Percentiles rank a stretch among this genome's conserved stretches.
phyloP scores from a whole-genome alignment of 495 filamentous ascomycete genomes.

The Aspergillus steynii region DNA sequence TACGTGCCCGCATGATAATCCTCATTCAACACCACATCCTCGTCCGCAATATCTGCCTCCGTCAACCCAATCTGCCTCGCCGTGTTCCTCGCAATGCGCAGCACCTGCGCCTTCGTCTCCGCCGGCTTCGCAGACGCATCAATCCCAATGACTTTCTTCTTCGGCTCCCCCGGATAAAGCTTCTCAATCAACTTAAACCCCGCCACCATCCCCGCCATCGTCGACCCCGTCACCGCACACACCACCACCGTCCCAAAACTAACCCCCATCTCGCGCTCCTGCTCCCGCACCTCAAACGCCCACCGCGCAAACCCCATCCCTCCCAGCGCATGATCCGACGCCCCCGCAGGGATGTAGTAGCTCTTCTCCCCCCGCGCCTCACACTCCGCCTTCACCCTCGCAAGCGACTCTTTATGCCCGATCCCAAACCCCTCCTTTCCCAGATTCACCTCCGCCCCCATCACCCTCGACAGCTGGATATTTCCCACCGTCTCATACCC shows the following conservation, averaged over 20 bases:
- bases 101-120: slow-evolving; percentile 56
- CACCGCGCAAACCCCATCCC: slow-evolving; percentile 65
- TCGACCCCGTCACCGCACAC: slow-evolving; percentile 63
- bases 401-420: slow-evolving; percentile 57
- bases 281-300: slow-evolving; percentile 60
- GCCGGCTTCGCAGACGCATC: slow-evolving; percentile 59
- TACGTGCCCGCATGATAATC: slow-evolving; percentile 61
- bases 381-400: slow-evolving; percentile 46
- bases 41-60: slow-evolving; percentile 54
- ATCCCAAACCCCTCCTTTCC: slow-evolving; percentile 56
- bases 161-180: slow-evolving; percentile 32
- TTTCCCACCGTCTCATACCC: slow-evolving; percentile 59
- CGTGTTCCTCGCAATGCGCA: slow-evolving; percentile 60
- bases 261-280: slow-evolving; percentile 56
- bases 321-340: slow-evolving; percentile 64
- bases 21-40: slow-evolving; percentile 60
- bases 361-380: slow-evolving; percentile 47
- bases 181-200: slow-evolving; percentile 60
- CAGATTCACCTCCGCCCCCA: slow-evolving; percentile 58
- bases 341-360: slow-evolving; percentile 66
- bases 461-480: slow-evolving; percentile 61
- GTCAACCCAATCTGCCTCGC: slow-evolving; percentile 55
- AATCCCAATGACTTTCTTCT: slow-evolving; percentile 57
- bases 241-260: slow-evolving; percentile 63
- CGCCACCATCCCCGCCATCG: slow-evolving; percentile 63